These are phyloP conservation scores for Crithidia bombi DNA, from an alignment of 208 protist genomes.

Conservation along the genomic window DNA sequence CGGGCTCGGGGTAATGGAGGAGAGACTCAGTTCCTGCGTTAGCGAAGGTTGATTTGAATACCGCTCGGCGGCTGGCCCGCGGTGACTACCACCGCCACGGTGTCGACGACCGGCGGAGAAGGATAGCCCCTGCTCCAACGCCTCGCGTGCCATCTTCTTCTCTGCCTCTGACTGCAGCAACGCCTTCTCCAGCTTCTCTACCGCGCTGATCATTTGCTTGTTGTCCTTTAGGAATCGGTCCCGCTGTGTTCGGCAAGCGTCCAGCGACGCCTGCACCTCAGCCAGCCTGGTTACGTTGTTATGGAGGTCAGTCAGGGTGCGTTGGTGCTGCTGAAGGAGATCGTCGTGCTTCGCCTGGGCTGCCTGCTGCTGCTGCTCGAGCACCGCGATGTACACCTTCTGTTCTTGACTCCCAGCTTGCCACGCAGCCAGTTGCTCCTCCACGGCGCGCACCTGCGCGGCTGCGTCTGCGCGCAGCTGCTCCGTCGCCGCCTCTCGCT, in stretches of 20 bases:
- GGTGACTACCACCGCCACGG: conserved; percentile 11
- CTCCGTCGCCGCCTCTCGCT: conserved; percentile 1
- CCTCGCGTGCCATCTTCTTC: conserved; percentile 56
- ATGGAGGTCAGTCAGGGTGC: conserved; percentile 23
- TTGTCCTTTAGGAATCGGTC: conserved; percentile 70
- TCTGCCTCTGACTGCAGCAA: conserved; percentile 64
- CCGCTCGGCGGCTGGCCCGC: conserved; percentile 6
- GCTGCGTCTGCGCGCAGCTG: not conserved
- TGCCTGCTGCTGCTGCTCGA: conserved; percentile 10
- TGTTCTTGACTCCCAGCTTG: conserved; percentile 4
- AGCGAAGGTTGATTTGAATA: conserved; percentile 21
- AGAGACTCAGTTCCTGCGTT: conserved; percentile 35
- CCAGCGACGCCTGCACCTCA: conserved; percentile 23
- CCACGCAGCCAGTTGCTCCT: conserved; percentile 10
- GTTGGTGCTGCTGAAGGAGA: conserved; percentile 20
- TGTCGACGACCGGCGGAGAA: conserved; percentile 22
- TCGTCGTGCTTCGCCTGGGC: not conserved
- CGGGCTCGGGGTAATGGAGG: conserved; percentile 6
- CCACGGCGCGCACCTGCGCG: conserved; percentile 7
- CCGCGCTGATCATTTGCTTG: conserved; percentile 53
- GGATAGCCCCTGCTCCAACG: conserved; percentile 61
- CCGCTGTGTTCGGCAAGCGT: conserved; percentile 20
- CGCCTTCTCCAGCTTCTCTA: conserved; percentile 61
- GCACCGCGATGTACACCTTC: not conserved
- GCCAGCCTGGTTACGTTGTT: conserved; percentile 17